These are phyloP conservation scores for Byssothecium circinans DNA, from an alignment of 2,329 filamentous ascomycete species.

Conservation along the genomic window DNA sequence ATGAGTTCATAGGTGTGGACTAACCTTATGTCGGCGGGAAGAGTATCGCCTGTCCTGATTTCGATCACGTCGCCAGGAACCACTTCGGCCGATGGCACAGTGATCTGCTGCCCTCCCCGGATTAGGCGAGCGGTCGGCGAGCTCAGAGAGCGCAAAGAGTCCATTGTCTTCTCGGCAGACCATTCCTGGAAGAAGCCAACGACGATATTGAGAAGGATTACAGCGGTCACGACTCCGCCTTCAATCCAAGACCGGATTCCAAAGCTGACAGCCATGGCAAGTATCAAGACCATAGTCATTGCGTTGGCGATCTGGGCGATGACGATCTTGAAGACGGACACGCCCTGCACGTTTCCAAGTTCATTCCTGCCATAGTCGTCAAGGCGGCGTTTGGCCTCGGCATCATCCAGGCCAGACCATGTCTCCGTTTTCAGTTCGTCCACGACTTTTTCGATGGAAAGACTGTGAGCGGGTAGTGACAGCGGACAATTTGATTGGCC, in stretches of 20 bases:
- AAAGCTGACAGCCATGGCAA: slow-evolving; percentile 51
- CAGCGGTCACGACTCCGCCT: slow-evolving; percentile 49
- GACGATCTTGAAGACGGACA: slow-evolving; percentile 71
- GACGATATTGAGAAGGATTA: slow-evolving; percentile 49
- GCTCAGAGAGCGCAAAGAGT: slow-evolving; percentile 49
- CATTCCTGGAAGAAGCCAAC: slow-evolving; percentile 52
- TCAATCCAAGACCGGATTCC: slow-evolving; percentile 52
- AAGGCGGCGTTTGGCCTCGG: slow-evolving; percentile 61
- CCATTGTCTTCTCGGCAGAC: slow-evolving; percentile 53
- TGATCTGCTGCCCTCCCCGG: slow-evolving; percentile 56
- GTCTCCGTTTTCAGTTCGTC: slow-evolving; percentile 58
- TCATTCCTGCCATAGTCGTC: slow-evolving; percentile 68
- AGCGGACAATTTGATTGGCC: slow-evolving; percentile 57
- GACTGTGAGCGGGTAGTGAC: slow-evolving; percentile 63
- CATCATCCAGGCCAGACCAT: slow-evolving; percentile 58
- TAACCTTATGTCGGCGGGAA: slow-evolving; percentile 67
- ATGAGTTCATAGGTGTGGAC: background rate
- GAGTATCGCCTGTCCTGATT: slow-evolving; percentile 64
- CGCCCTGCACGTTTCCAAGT: slow-evolving; percentile 67
- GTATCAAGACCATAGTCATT: slow-evolving; percentile 65
- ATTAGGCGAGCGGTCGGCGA: slow-evolving; percentile 52
- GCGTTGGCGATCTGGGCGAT: slow-evolving; percentile 74
- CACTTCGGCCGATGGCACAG: slow-evolving; percentile 60
- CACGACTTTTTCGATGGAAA: slow-evolving; percentile 58
- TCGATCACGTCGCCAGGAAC: slow-evolving; percentile 70